Conservation (phyloP, 208 protist genomes). For the Trichomonas tenax region DNA sequence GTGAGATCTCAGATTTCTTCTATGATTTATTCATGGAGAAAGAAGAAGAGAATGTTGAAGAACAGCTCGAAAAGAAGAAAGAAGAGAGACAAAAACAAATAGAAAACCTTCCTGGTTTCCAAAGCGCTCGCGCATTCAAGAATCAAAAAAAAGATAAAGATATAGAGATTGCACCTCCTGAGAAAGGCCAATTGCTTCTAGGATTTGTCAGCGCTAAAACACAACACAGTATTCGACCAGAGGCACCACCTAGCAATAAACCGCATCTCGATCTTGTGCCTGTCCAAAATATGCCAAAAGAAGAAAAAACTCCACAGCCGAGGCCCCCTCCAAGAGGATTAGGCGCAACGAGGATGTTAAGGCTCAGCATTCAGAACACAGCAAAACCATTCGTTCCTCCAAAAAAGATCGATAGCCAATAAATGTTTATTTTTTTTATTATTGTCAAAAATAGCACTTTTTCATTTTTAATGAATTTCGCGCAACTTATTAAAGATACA, state of each 20-base stretch:
- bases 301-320: neutral
- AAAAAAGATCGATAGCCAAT: neutral
- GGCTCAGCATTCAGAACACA: neutral
- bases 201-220: neutral
- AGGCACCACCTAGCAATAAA: neutral
- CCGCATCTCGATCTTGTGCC: neutral
- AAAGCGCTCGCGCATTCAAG: neutral
- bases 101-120: neutral
- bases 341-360: neutral
- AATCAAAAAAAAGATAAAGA: neutral
- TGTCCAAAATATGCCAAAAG: neutral
- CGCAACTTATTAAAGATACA: neutral
- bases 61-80: neutral
- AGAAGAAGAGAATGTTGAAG: neutral
- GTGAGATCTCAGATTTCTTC: neutral
- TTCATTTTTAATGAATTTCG: neutral
- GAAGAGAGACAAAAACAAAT: neutral
- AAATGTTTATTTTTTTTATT: no score
- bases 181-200: neutral
- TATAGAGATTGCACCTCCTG: neutral
- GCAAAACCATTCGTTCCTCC: neutral
- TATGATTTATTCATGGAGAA: neutral
- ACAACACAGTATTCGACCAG: neutral
- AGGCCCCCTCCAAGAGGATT: neutral
- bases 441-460: no score